Conservation (phyloP, 805 yeast genomes). For the Wickerhamiella australiensis region DNA sequence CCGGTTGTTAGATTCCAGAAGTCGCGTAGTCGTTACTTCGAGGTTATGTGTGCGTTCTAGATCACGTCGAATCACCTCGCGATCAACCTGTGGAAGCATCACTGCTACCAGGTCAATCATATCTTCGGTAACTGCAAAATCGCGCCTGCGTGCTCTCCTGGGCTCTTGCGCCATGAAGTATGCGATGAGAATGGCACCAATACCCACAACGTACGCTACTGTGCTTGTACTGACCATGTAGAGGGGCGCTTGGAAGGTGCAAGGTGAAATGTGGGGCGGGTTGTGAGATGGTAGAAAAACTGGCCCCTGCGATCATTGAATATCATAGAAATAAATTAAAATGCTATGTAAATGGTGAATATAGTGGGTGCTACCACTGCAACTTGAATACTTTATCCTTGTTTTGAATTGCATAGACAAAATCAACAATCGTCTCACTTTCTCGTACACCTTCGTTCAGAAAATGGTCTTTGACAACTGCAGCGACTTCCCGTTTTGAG, state of each 20-base stretch:
- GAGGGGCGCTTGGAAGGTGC: not conserved
- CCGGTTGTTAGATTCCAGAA: conserved; percentile 32
- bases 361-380: conserved; percentile 11
- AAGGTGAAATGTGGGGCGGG: not conserved
- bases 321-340: not conserved
- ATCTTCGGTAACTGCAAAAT: conserved; percentile 27
- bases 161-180: conserved; percentile 13
- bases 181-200: conserved; percentile 18
- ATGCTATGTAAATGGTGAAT: not conserved
- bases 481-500: conserved; percentile 48
- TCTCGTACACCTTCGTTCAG: conserved; percentile 50
- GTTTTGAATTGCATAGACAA: conserved; percentile 72
- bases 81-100: conserved; percentile 61
- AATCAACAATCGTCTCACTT: conserved; percentile 76
- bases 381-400: conserved; percentile 36
- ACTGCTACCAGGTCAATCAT: conserved; percentile 83
- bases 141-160: conserved; percentile 7
- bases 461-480: conserved; percentile 58
- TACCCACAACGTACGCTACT: conserved; percentile 19
- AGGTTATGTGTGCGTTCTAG: conserved; percentile 58
- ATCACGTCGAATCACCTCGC: conserved; percentile 60
- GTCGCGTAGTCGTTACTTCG: conserved; percentile 32
- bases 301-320: too few species aligned
- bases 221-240: conserved; percentile 21
- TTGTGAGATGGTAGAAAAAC: not conserved